These are phyloP conservation scores for Aspergillus fijiensis DNA, from an alignment of 2,329 filamentous ascomycete species.

Conservation along the genomic window DNA sequence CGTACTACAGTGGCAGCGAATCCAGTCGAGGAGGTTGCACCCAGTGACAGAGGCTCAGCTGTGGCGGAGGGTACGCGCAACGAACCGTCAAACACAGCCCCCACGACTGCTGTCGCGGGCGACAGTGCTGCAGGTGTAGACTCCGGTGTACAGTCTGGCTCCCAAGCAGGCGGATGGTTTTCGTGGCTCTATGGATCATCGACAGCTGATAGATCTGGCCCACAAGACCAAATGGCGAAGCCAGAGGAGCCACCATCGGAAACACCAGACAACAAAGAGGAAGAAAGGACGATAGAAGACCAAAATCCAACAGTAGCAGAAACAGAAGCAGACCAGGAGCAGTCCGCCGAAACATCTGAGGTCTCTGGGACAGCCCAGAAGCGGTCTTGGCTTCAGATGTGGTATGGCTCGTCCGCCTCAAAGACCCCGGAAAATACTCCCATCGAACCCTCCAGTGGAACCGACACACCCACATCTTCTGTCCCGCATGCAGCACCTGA, in stretches of 20 bases:
- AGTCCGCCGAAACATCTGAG: slow-evolving; percentile 14
- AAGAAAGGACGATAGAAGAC: slow-evolving; percentile 8
- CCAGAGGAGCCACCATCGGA: slow-evolving; percentile 10
- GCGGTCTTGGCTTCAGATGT: slow-evolving; percentile 48
- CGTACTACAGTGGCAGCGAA: slow-evolving; percentile 13
- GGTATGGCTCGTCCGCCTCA: slow-evolving; percentile 33
- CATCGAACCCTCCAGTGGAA: slow-evolving; percentile 14
- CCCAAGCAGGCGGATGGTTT: slow-evolving; percentile 35
- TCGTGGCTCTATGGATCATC: slow-evolving; percentile 38
- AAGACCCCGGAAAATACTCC: slow-evolving; percentile 27
- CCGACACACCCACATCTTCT: slow-evolving; percentile 15
- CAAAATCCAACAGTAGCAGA: slow-evolving; percentile 13
- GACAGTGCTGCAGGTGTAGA: slow-evolving; percentile 9
- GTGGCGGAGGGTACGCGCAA: slow-evolving; percentile 19
- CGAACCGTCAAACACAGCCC: slow-evolving; percentile 17
- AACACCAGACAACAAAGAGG: slow-evolving; percentile 16
- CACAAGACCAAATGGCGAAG: slow-evolving; percentile 17
- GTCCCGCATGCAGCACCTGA: slow-evolving; percentile 11
- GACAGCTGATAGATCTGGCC: slow-evolving; percentile 11
- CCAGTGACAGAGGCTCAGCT: slow-evolving; percentile 12
- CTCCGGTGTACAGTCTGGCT: slow-evolving; percentile 13
- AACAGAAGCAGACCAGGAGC: slow-evolving; percentile 13
- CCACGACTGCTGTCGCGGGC: slow-evolving; percentile 17
- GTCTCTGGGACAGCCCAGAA: slow-evolving; percentile 30
- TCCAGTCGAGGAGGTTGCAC: slow-evolving; percentile 21